Conservation (phyloP, 352 stramenopile species). For the Phytophthora citricola region DNA sequence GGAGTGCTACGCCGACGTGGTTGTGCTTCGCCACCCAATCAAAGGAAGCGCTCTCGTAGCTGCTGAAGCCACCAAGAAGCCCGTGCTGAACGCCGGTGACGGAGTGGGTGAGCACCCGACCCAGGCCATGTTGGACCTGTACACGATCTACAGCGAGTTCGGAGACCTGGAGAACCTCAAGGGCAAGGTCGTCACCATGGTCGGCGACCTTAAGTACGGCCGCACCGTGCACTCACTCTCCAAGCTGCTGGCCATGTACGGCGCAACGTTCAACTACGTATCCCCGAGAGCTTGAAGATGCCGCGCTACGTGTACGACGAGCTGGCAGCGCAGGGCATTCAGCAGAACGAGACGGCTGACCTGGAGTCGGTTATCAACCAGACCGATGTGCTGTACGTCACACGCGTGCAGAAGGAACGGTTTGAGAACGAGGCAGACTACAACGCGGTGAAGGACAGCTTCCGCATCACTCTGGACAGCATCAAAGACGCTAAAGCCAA, state of each 20-base stretch:
- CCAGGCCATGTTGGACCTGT: slow-evolving; percentile 98
- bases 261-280: slow-evolving; percentile 93
- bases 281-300: slow-evolving; percentile 88
- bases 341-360: slow-evolving; percentile 88
- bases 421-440: slow-evolving; percentile 96
- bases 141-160: slow-evolving; percentile 95
- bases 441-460: slow-evolving; percentile 94
- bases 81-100: slow-evolving; percentile 95
- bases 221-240: slow-evolving; percentile 98
- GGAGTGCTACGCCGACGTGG: slow-evolving; percentile 96
- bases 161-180: slow-evolving; percentile 64
- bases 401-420: slow-evolving; percentile 97
- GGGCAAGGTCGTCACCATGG: slow-evolving; percentile 95
- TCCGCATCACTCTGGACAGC: slow-evolving; percentile 73
- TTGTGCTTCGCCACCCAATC: slow-evolving; percentile 95
- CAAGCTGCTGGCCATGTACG: slow-evolving; percentile 94
- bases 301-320: slow-evolving; percentile 85
- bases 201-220: slow-evolving; percentile 99
- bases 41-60: slow-evolving; percentile 88
- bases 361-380: slow-evolving; percentile 89
- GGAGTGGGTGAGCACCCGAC: slow-evolving; percentile 98
- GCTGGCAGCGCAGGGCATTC: slow-evolving; percentile 65
- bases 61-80: slow-evolving; percentile 85
- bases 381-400: slow-evolving; percentile 99
- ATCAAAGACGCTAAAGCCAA: slow-evolving; percentile 87